Base-by-base conservation (phyloP, 2,329 filamentous ascomycete species). In the Trichoderma lentiforme region DNA sequence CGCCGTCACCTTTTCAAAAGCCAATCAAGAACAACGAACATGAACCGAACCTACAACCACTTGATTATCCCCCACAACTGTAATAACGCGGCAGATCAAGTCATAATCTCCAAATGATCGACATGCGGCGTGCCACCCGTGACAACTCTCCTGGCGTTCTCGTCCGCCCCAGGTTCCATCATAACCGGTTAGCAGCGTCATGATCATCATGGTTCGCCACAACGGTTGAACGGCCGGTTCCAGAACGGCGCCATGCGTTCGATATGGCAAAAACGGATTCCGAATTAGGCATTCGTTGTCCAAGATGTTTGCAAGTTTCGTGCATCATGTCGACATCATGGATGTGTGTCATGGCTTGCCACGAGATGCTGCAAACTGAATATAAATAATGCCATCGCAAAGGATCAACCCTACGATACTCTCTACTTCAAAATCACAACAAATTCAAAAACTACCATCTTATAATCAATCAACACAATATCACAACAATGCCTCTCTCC, bases 321-420 rank as follows among this genome's bases (percentile, higher is more conserved):
- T 21, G 36, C 64, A 53, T 58, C 51, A 67, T 53, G 34, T 6
- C 64, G 64, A 67, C 64, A 67, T 67, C 64, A 67, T 67, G 51
- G 51, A 58, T 43, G 32, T 32, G 21, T 57, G 30, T 28, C 51
- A 39, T 58, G 21, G n/a, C 15, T 58, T 24, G 64, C 64, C 64
- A 67, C 64, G 28, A 15, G 32, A 57, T 58, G 64, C 64, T 24
- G 6, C 30, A 15, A 24, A n/a, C 4, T 11, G 26, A 34, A 14
- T 68, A 68, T 68, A 68, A 21, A 68, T 53, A 32, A 30, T 21
- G 9, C 34, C 15, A 24, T 30, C 12, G 30, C 18, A 11, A 24
- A 39, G 4, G 24, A 11, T 4, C 15, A 14, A 34, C 11, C 18
- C 12, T 28, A 7, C 6, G 6, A 24, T 7, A 30, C 9, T 9